Percentiles rank a stretch among this genome's conserved stretches.
Conservation (phyloP, 2,329 filamentous ascomycete genomes). For the Fusarium chuoi region DNA sequence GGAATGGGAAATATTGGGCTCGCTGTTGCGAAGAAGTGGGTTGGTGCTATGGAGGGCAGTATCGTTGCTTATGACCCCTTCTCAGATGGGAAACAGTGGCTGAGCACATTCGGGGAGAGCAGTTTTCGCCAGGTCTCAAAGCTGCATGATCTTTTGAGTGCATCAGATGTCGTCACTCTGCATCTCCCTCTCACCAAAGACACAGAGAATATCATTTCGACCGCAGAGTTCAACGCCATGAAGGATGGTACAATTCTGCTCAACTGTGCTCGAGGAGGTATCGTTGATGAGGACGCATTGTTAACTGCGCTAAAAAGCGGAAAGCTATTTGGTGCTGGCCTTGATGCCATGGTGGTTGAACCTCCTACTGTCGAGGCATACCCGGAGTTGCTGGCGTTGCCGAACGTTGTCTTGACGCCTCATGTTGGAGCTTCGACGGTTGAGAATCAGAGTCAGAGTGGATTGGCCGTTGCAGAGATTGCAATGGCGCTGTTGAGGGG, state of each 20-base stretch:
- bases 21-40: not conserved
- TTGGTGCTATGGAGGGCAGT: not conserved
- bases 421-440: not conserved
- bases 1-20: not conserved
- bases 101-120: fast-evolving
- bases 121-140: not conserved
- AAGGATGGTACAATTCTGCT: not conserved
- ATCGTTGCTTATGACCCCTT: not conserved
- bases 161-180: not conserved
- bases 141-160: not conserved
- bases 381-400: not conserved
- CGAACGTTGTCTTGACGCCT: not conserved
- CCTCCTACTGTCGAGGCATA: not conserved
- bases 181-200: not conserved
- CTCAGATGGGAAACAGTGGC: not conserved
- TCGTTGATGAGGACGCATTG: not conserved
- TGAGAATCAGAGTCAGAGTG: conserved; percentile 4
- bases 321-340: not conserved
- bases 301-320: not conserved
- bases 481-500: not conserved
- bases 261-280: not conserved
- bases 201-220: not conserved
- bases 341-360: not conserved
- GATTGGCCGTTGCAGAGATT: not conserved
- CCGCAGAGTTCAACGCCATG: not conserved